Evolutionary conservation across 495 filamentous ascomycete genomes (phyloP).

Genomic region (Corynascus novoguineensis): DNA sequence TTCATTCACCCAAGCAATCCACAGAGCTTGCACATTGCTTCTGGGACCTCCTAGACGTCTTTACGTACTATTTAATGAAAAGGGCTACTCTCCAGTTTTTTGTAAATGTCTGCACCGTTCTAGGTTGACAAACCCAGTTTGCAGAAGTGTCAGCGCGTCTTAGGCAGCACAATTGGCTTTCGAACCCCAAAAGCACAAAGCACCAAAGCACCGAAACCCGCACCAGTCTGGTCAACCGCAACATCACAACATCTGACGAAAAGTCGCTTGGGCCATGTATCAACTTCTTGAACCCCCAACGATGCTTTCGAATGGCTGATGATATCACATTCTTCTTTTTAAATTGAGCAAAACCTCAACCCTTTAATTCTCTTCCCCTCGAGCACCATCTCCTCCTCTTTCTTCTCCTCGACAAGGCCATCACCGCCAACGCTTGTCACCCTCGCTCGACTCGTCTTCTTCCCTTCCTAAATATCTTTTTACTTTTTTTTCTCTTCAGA

Average conservation of each 20-base stretch:
- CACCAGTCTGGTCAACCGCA: neutral
- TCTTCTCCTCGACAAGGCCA: neutral
- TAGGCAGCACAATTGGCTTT: neutral
- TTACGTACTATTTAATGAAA: no score
- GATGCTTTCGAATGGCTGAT: neutral
- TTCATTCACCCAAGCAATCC: no score
- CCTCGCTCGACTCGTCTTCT: neutral
- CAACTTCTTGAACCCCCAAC: neutral
- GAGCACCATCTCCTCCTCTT: neutral
- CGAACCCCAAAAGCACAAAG: neutral
- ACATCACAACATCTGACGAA: neutral
- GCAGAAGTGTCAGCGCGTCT: neutral
- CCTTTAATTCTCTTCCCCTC: neutral
- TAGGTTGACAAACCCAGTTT: no score
- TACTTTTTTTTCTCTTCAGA: neutral
- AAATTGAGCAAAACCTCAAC: neutral
- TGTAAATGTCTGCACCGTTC: no score
- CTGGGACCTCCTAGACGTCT: no score
- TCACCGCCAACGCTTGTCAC: neutral
- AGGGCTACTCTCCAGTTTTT: no score
- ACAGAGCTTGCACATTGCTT: no score
- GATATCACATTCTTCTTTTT: neutral
- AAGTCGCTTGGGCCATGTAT: neutral
- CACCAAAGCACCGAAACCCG: neutral
- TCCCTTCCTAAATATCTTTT: neutral